phyloP scores from a whole-genome alignment of 352 stramenopile species.

The Phytopythium cucurbitacearum region DNA sequence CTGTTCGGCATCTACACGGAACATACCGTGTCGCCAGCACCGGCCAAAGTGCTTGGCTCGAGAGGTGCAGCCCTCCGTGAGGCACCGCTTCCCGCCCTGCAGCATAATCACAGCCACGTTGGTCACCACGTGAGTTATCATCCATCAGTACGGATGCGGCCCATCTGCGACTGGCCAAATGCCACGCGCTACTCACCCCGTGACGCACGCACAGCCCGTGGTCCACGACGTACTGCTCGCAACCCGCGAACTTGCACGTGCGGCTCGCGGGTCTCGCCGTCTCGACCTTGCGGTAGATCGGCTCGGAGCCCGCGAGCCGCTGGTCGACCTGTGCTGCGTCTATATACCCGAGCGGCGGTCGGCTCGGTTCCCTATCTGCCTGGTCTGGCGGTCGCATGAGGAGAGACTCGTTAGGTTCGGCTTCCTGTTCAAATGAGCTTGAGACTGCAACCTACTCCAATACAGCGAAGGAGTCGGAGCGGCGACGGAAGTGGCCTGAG shows the following conservation, averaged over 20 bases:
- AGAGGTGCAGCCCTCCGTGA: slow-evolving; percentile 52
- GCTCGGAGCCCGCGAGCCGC: too few species aligned
- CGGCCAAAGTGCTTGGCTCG: slow-evolving; percentile 69
- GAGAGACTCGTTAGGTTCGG: neutral
- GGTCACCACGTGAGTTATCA: neutral
- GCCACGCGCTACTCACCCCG: slow-evolving; percentile 18
- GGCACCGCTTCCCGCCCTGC: slow-evolving; percentile 66
- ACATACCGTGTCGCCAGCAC: slow-evolving; percentile 67
- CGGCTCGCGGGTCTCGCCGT: slow-evolving; percentile 33
- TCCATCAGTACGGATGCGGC: too few species aligned
- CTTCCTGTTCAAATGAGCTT: neutral
- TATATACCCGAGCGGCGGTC: too few species aligned
- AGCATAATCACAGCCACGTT: neutral
- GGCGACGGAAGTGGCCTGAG: too few species aligned
- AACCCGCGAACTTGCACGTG: slow-evolving; percentile 49
- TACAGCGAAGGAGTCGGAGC: neutral
- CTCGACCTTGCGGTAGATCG: slow-evolving; percentile 20
- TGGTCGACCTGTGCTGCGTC: too few species aligned
- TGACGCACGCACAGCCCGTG: slow-evolving; percentile 48
- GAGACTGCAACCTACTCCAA: neutral
- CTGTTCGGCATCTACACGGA: neutral
- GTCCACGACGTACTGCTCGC: slow-evolving; percentile 56
- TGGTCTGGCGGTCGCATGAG: too few species aligned
- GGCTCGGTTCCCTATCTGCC: too few species aligned
- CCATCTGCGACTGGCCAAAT: neutral